Percentiles rank a stretch among this genome's conserved stretches.
Evolutionary conservation across 257 asterid species (phyloP).

Genomic region (Solanum virginianum): DNA sequence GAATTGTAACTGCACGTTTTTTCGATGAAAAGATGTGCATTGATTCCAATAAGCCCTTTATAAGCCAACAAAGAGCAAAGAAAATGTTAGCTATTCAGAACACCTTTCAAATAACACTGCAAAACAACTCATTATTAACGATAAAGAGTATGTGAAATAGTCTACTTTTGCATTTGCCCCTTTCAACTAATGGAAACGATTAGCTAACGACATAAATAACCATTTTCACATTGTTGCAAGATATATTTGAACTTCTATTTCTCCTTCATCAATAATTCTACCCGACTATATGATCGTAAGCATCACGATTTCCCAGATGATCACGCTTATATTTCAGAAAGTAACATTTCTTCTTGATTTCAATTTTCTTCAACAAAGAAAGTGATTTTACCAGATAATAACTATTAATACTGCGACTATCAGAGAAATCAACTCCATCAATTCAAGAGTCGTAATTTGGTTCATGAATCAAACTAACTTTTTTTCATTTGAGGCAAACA

Average conservation of each 20-base stretch:
- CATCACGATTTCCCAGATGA: background rate
- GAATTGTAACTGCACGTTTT: slow-evolving; percentile 37
- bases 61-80: background rate
- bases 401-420: background rate
- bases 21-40: slow-evolving; percentile 31
- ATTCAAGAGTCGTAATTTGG: background rate
- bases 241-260: background rate
- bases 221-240: background rate
- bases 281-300: background rate
- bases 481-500: background rate
- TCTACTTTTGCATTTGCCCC: background rate
- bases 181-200: background rate
- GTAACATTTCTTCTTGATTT: background rate
- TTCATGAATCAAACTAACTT: background rate
- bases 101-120: background rate
- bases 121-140: background rate
- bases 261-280: background rate
- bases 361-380: too few species aligned
- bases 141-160: background rate
- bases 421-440: background rate
- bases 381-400: background rate
- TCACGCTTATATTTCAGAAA: background rate
- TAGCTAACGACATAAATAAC: background rate
- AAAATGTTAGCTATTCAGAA: background rate
- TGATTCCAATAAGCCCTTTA: slow-evolving; percentile 1